Evolutionary conservation across 441 rosid genomes (phyloP), one percentile per base, ranked within the genome.

Genomic region (Pelargonium exstipulatum): DNA sequence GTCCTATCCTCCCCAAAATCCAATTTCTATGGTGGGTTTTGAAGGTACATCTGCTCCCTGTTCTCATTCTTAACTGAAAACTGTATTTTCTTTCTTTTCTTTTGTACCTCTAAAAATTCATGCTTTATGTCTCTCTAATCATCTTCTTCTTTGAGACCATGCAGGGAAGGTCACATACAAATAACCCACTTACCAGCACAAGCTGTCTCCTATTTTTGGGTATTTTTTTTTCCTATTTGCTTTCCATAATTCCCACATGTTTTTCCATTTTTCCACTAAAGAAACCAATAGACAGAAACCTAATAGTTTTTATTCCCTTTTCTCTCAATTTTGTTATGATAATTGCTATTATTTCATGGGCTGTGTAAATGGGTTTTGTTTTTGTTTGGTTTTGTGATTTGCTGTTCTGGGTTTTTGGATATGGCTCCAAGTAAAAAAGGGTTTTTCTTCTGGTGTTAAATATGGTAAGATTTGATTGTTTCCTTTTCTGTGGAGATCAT

Each of bases 21-120:
- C 18, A n/a, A 12, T 49, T 49, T 49, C 14, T 49, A 16, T 53
- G 22, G 60, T 53, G 22, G 22, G 22, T 17, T 68, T 46, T 57
- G 49, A 45, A 70, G 71, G 71, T 69, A 65, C 35, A 69, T 73
- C 72, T 63, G 74, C 60, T 76, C 70, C 72, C 73, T 76, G 81
- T 67, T 58, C 35, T 12, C 62, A 46, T 61, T 69, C 69, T 76
- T 68, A 75, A 72, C 62, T 72, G 76, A 77, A 67, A 69, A 73
- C 18, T 51, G 20, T 68, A 55, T 18, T 42, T 42, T 42, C 12
- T 42, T 42, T 42, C 35, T 35, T 35, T 53, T 2, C 2, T 43
- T 6, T 53, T 53, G 60, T 17, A 53, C 60, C 24, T 17, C 60
- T 5, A 53, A 16, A 53, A 53, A 3, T 53, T 14, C 24, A 17